Evolutionary conservation across 176 grass and related monocot genomes (phyloP), one percentile per base, ranked within the genome.

Genomic region (Oryza glaberrima): DNA sequence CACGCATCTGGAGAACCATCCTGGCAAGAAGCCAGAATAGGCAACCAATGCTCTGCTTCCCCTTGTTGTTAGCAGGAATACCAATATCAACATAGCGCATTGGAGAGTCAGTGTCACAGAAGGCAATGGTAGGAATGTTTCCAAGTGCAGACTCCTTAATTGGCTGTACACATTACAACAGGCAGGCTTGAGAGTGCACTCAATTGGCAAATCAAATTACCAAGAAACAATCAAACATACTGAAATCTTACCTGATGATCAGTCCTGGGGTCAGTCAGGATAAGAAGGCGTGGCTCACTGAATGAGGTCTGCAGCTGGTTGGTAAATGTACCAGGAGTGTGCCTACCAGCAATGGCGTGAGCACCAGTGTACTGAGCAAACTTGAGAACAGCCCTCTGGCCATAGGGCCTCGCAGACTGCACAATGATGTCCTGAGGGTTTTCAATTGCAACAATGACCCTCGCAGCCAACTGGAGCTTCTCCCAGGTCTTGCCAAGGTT

Each of bases 51-150:
- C 92, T 94, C 78, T 92, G 84, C 51, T 94, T 97, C 69, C 95
- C 95, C 90, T 97, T 97, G 90, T 97, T 97, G 68, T 97, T 97
- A 13, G 95, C 88, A 12, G 95, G 95, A 83, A 97, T 97, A 25
- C 95, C 92, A 19, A 97, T 94, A 80, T 97, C 95, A 2, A 97
- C 95, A 15, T 97, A 97, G 7, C 92, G 90, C 95, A 97, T 97
- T 6, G 95, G 95, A 20, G 95, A 97, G 52, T 97, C 95, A 6
- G 95, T 97, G 70, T 97, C 95, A 0, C 95, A 97, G 78, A 97
- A 97, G 41, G 95, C 95, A 66, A 97, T 94, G 77, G 86, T 91
- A 11, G 95, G 95, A 70, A 97, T 97, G 67, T 97, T 97, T 83
- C 95, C 95, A 76, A 97, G 82, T 20, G 95, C 95, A 81, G 95